Conservation (phyloP, 768 basidiomycete genomes). For the Leucocoprinus leucothites region DNA sequence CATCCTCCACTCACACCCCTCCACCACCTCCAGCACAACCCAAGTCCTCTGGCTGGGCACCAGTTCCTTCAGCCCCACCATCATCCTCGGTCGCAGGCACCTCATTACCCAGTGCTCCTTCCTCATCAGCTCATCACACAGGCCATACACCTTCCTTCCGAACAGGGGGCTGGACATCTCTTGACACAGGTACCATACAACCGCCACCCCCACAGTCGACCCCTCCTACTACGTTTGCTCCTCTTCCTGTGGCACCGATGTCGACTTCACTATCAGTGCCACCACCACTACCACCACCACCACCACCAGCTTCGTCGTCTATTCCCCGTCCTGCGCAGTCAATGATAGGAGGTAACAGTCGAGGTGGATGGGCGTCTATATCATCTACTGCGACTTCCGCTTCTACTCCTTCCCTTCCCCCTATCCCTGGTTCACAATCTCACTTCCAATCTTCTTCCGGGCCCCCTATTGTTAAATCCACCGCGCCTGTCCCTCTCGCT, state of each 20-base stretch:
- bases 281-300: constrained; percentile 22
- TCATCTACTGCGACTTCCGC: constrained; percentile 20
- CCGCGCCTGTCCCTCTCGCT: not conserved
- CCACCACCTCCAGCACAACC: constrained; percentile 15
- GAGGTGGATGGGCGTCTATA: constrained; percentile 15
- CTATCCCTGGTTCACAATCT: not conserved
- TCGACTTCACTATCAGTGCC: not conserved
- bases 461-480: not conserved
- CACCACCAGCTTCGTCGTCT: constrained; percentile 16
- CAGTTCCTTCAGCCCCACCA: constrained; percentile 12
- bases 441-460: not conserved
- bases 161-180: constrained; percentile 63
- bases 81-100: too few species aligned
- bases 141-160: constrained; percentile 47
- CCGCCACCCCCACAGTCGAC: constrained; percentile 17
- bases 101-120: constrained; percentile 15
- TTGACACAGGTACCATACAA: constrained; percentile 47
- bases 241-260: constrained; percentile 11
- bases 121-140: constrained; percentile 11
- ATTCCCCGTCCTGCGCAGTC: not conserved
- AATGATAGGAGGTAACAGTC: not conserved
- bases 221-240: constrained; percentile 16
- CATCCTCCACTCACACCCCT: constrained; percentile 15
- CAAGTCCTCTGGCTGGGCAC: constrained; percentile 10
- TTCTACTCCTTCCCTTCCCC: constrained; percentile 12